phyloP scores from a whole-genome alignment of 2,329 filamentous ascomycete genomes.

The Paracoccidioides lutzii region DNA sequence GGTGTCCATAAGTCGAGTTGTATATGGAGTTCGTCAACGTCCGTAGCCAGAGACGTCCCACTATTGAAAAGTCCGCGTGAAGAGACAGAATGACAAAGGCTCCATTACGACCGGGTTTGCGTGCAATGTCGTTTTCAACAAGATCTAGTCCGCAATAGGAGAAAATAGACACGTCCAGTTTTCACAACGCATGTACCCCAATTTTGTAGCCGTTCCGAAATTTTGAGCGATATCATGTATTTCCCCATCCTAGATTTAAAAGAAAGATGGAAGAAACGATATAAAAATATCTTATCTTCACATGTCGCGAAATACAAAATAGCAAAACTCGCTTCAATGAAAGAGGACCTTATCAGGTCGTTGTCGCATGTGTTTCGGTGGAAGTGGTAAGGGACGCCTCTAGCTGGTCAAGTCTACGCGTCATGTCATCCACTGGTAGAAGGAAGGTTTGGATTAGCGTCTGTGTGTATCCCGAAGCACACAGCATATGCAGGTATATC shows the following conservation, averaged over 20 bases:
- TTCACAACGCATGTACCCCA: no score
- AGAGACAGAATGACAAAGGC: no score
- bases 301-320: constrained; percentile 7
- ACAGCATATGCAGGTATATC: neutral
- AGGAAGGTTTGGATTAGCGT: neutral
- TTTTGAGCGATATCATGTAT: neutral
- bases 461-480: neutral
- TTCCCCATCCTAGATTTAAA: neutral
- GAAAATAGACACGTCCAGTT: no score
- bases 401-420: constrained; percentile 67
- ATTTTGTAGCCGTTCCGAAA: neutral
- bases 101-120: no score
- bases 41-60: no score
- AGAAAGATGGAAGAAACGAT: neutral
- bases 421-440: constrained; percentile 80
- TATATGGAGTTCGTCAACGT: no score
- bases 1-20: no score
- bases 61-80: no score
- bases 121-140: no score
- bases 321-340: constrained; percentile 3
- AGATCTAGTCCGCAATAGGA: no score
- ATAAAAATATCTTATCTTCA: neutral
- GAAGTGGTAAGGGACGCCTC: constrained; percentile 57
- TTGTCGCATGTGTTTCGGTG: constrained; percentile 31
- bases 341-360: constrained; percentile 5